phyloP scores from a whole-genome alignment of 2,329 filamentous ascomycete genomes.

The Paecilomyces fulvus region DNA sequence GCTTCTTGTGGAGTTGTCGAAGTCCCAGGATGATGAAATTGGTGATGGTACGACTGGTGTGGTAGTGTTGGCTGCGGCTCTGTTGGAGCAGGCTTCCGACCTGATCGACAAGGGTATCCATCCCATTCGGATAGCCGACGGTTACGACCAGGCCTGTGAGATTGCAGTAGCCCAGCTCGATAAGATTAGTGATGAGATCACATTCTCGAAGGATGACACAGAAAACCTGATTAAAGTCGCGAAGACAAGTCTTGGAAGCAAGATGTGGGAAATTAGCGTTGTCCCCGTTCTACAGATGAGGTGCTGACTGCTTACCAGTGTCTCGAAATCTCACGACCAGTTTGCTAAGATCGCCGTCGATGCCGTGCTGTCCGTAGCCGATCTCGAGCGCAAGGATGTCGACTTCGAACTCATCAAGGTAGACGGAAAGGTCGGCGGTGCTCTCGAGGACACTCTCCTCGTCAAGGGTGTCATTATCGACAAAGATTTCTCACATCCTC shows the following conservation, averaged over 20 bases:
- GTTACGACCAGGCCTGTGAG: slow-evolving; percentile 95
- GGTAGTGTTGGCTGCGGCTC: slow-evolving; percentile 86
- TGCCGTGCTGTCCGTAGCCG: slow-evolving; percentile 90
- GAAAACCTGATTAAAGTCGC: slow-evolving; percentile 88
- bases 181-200: slow-evolving; percentile 81
- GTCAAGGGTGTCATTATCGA: slow-evolving; percentile 98
- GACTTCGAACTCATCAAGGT: slow-evolving; percentile 99
- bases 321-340: slow-evolving; percentile 96
- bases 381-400: slow-evolving; percentile 91
- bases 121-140: slow-evolving; percentile 95
- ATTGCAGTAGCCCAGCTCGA: slow-evolving; percentile 90
- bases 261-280: slow-evolving; percentile 52
- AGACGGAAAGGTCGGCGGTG: slow-evolving; percentile 91
- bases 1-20: slow-evolving; percentile 90
- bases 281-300: background rate
- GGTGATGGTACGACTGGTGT: slow-evolving; percentile 97
- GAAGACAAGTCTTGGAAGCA: slow-evolving; percentile 91
- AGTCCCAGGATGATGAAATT: slow-evolving; percentile 98
- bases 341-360: slow-evolving; percentile 97
- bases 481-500: slow-evolving; percentile 98
- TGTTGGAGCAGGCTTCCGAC: slow-evolving; percentile 93
- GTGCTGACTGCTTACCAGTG: slow-evolving; percentile 35
- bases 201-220: slow-evolving; percentile 72
- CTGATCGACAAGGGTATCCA: slow-evolving; percentile 99
- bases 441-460: slow-evolving; percentile 85